These are phyloP conservation scores for Angomonas deanei DNA, from an alignment of 208 protist genomes.

Conservation along the genomic window DNA sequence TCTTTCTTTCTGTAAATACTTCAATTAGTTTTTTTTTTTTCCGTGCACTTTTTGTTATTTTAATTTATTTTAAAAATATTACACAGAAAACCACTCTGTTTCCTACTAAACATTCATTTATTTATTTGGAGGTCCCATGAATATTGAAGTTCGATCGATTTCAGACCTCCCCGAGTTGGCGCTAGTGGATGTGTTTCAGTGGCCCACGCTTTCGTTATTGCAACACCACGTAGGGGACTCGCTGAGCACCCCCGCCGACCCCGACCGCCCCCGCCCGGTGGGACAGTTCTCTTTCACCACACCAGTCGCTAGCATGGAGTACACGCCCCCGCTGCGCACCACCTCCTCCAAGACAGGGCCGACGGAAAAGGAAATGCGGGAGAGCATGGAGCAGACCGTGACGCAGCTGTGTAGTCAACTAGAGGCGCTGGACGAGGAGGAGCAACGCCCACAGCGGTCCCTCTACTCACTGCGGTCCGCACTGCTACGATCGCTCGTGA, in stretches of 20 bases:
- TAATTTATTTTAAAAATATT: not conserved
- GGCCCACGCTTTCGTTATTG: too few relatives aligned
- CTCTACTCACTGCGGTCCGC: not conserved
- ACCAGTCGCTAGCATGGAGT: not conserved
- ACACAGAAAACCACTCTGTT: not conserved
- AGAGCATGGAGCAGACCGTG: not conserved
- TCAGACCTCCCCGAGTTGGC: too few relatives aligned
- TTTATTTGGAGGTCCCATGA: not conserved
- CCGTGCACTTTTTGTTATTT: slow-evolving; percentile 10
- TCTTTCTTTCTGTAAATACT: not conserved
- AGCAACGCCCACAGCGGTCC: not conserved
- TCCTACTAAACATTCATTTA: not conserved
- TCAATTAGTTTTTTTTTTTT: slow-evolving; percentile 11
- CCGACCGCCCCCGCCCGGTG: too few relatives aligned
- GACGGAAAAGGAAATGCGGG: not conserved
- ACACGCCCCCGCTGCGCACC: not conserved
- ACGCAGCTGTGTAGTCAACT: not conserved
- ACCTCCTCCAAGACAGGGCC: not conserved
- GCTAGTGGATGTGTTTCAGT: too few relatives aligned
- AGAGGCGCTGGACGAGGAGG: not conserved
- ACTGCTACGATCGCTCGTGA: not conserved
- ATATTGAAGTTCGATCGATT: not conserved
- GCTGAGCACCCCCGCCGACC: too few relatives aligned
- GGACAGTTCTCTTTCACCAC: not conserved
- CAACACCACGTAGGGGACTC: too few relatives aligned